Percentiles rank a stretch among this genome's conserved stretches.
Evolutionary conservation across 352 stramenopile genomes (phyloP).

Genomic region (Globisporangium paroecandrum): DNA sequence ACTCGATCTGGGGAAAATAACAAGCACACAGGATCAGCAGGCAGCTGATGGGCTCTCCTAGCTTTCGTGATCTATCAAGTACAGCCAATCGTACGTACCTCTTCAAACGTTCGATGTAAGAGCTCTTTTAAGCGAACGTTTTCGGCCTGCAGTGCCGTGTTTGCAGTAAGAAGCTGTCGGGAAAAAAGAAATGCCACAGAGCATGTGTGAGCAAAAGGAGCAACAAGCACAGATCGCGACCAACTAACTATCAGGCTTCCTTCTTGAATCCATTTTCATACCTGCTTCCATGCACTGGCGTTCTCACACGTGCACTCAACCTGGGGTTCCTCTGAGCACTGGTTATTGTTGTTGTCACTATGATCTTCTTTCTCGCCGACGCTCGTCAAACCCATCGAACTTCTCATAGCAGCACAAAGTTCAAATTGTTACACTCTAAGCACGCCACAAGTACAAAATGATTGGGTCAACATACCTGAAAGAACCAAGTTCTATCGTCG

Average conservation of each 20-base stretch:
- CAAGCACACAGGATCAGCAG: too few relatives aligned
- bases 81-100: background rate
- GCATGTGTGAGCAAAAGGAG: background rate
- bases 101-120: conserved; percentile 31
- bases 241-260: background rate
- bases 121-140: conserved; percentile 36
- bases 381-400: background rate
- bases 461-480: background rate
- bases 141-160: conserved; percentile 26
- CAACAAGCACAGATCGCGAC: background rate
- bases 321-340: background rate
- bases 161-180: conserved; percentile 19
- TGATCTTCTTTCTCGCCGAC: background rate
- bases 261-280: background rate
- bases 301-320: conserved; percentile 4
- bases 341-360: background rate
- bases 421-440: background rate
- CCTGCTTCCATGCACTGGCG: conserved; percentile 1
- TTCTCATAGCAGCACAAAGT: background rate
- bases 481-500: background rate
- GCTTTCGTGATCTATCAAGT: background rate
- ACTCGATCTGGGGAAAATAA: too few relatives aligned
- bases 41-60: background rate
- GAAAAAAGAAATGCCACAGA: conserved; percentile 11
- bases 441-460: background rate